Conservation (phyloP, 148 eudicot species). For the Chenopodium quinoa region DNA sequence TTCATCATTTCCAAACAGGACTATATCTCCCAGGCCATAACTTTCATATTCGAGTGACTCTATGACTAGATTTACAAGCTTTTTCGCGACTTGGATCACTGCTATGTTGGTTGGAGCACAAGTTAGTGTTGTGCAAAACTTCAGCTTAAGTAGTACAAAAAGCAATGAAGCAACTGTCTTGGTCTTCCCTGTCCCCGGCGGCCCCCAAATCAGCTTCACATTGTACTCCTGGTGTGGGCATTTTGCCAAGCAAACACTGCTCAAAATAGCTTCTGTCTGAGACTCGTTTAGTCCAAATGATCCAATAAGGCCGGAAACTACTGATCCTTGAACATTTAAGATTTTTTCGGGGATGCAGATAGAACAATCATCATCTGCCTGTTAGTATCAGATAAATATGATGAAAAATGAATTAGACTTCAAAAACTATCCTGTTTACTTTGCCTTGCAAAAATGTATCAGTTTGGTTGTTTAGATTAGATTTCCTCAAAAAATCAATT, state of each 20-base stretch:
- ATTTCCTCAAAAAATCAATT: too few species aligned
- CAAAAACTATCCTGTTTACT: not conserved
- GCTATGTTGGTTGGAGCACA: slow-evolving; percentile 67
- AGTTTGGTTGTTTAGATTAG: not conserved
- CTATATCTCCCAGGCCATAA: slow-evolving; percentile 60
- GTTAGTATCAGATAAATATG: not conserved
- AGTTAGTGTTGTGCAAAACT: slow-evolving; percentile 41
- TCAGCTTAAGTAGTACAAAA: slow-evolving; percentile 24
- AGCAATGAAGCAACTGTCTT: slow-evolving; percentile 48
- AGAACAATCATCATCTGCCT: slow-evolving; percentile 23
- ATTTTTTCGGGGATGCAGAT: slow-evolving; percentile 12
- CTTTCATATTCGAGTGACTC: slow-evolving; percentile 19
- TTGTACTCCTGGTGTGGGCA: slow-evolving; percentile 20
- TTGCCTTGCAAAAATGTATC: too few species aligned
- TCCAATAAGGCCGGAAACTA: not conserved
- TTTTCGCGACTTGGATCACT: slow-evolving; percentile 35
- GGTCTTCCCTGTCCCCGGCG: slow-evolving; percentile 66
- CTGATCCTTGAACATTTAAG: not conserved
- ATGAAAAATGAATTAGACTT: not conserved
- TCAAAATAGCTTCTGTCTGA: slow-evolving; percentile 29
- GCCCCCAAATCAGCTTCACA: slow-evolving; percentile 60
- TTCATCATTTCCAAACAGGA: slow-evolving; percentile 59
- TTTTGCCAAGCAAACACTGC: slow-evolving; percentile 20
- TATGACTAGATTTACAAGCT: slow-evolving; percentile 27
- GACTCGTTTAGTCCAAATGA: slow-evolving; percentile 22